A percentile compares a stretch with the other conserved stretches of the same genome.
phyloP scores from a whole-genome alignment of 371 early-diverging fungal species.

The Rhizomucor pusillus region DNA sequence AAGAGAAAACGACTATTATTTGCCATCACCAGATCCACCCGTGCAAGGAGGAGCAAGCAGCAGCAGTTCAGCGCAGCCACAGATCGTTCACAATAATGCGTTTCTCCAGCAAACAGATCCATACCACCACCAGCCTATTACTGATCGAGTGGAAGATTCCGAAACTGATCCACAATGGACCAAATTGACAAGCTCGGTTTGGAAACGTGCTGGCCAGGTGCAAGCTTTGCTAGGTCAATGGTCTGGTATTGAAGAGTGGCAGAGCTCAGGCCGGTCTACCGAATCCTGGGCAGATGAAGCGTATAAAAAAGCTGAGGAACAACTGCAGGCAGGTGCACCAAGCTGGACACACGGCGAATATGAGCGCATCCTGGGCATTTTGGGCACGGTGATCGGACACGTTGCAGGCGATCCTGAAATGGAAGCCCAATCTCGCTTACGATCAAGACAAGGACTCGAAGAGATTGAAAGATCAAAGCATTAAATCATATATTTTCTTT shows the following conservation, averaged over 20 bases:
- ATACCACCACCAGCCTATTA: no score
- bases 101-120: no score
- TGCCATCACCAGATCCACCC: no score
- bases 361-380: conserved; percentile 33
- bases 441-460: conserved; percentile 24
- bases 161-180: conserved; percentile 23
- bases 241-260: conserved; percentile 25
- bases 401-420: conserved; percentile 42
- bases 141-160: not conserved
- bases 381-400: conserved; percentile 33
- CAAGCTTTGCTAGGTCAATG: conserved; percentile 29
- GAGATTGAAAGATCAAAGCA: conserved; percentile 22
- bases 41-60: no score
- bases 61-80: no score
- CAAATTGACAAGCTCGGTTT: conserved; percentile 27
- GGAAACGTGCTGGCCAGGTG: conserved; percentile 31
- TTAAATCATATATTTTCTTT: not conserved
- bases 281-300: conserved; percentile 26
- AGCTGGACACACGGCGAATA: conserved; percentile 44
- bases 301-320: conserved; percentile 24
- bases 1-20: no score
- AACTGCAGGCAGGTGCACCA: conserved; percentile 19
- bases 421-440: conserved; percentile 27
- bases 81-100: no score
- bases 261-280: conserved; percentile 17